A percentile compares a stretch with the other conserved stretches of the same genome.
phyloP scores from a whole-genome alignment of 1,139 yeast species.

The Dujonia santamariae region DNA sequence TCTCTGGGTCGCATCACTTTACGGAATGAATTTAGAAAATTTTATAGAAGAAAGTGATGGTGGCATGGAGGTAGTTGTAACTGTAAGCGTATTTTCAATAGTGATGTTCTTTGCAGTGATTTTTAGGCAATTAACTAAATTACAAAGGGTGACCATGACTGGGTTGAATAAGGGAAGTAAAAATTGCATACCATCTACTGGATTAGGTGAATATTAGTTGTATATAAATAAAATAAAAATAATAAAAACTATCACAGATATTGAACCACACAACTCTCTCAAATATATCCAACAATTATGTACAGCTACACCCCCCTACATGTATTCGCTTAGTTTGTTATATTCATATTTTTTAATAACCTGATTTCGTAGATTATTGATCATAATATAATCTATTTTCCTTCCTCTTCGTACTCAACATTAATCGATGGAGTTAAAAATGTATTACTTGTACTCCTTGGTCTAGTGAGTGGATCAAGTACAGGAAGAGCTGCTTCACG shows the following conservation, averaged over 20 bases:
- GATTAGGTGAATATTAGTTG: background rate
- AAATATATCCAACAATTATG: too few relatives aligned
- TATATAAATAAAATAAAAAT: too few relatives aligned
- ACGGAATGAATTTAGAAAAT: constrained; percentile 43
- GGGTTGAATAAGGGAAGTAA: constrained; percentile 15
- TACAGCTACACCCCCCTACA: too few relatives aligned
- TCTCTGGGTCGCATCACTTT: constrained; percentile 39
- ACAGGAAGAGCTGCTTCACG: constrained; percentile 22
- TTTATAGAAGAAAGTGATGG: constrained; percentile 33
- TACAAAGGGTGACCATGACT: constrained; percentile 43
- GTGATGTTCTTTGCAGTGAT: constrained; percentile 24
- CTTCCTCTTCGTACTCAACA: constrained; percentile 25
- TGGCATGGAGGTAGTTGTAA: constrained; percentile 35
- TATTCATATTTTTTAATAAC: too few relatives aligned
- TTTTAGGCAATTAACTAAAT: constrained; percentile 26
- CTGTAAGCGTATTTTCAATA: constrained; percentile 25
- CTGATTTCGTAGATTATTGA: background rate
- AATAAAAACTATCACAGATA: too few relatives aligned
- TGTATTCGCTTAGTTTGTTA: too few relatives aligned
- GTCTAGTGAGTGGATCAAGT: constrained; percentile 7
- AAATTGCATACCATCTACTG: background rate
- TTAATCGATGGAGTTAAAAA: constrained; percentile 28
- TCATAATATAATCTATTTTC: background rate
- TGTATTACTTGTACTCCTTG: constrained; percentile 23
- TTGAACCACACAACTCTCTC: too few relatives aligned